Evolutionary conservation across 2,329 filamentous ascomycete genomes (phyloP).

Genomic region (Cryoendolithus antarcticus): DNA sequence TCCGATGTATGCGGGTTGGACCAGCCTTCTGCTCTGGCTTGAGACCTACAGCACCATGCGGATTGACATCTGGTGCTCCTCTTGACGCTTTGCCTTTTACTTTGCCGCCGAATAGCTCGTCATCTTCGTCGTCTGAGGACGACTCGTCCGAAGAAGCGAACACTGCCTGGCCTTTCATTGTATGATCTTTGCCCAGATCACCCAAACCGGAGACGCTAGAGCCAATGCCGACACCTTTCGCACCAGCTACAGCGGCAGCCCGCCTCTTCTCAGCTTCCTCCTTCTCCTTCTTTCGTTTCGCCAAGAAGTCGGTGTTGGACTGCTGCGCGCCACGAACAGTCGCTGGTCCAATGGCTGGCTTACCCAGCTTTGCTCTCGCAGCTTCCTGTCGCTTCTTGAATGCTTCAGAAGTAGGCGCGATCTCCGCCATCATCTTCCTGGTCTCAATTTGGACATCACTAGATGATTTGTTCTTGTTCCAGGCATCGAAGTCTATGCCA

Average conservation of each 20-base stretch:
- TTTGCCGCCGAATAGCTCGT: constrained; percentile 49
- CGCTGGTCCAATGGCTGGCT: neutral
- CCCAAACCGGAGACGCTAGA: constrained; percentile 64
- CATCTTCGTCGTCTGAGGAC: constrained; percentile 36
- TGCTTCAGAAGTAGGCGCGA: constrained; percentile 3
- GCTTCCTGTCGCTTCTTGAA: constrained; percentile 6
- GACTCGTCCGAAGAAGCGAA: constrained; percentile 69
- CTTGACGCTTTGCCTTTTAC: constrained; percentile 27
- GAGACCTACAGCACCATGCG: constrained; percentile 18
- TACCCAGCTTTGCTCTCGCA: constrained; percentile 5
- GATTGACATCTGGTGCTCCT: constrained; percentile 12
- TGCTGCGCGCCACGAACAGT: constrained; percentile 1
- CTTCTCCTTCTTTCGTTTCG: constrained; percentile 61
- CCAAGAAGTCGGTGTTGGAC: constrained; percentile 46
- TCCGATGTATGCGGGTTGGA: constrained; percentile 73
- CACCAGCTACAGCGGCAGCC: constrained; percentile 13
- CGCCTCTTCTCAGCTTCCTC: constrained; percentile 51
- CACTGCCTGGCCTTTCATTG: constrained; percentile 64
- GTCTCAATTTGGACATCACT: too few relatives aligned
- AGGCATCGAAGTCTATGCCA: constrained; percentile 23
- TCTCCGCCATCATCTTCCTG: too few relatives aligned
- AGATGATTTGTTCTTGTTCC: constrained; percentile 31
- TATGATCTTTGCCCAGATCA: constrained; percentile 66
- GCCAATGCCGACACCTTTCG: constrained; percentile 55
- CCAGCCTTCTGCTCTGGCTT: constrained; percentile 43